Evolutionary conservation across 164 flowering plant genomes (phyloP).

Genomic region (Platanus orientalis): DNA sequence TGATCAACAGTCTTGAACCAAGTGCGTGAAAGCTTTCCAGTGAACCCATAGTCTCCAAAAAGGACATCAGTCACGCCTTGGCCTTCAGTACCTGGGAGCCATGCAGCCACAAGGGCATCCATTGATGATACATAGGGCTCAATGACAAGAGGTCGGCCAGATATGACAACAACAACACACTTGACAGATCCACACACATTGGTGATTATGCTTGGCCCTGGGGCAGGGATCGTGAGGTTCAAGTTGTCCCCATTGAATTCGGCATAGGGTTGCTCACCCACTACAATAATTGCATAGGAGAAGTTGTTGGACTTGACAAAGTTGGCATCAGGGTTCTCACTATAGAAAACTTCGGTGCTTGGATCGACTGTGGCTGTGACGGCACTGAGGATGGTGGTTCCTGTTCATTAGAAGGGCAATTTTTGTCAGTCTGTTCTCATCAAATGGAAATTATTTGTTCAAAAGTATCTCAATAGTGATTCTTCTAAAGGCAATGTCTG

Average conservation of each 20-base stretch:
- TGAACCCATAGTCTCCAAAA: conserved; percentile 25
- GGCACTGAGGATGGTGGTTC: conserved; percentile 21
- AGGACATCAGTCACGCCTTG: conserved; percentile 26
- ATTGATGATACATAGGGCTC: conserved; percentile 17
- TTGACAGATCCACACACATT: conserved; percentile 19
- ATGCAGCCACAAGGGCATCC: conserved; percentile 24
- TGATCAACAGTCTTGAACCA: conserved; percentile 5
- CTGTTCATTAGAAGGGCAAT: conserved; percentile 4
- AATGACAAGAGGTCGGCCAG: conserved; percentile 24
- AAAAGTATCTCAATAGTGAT: no score
- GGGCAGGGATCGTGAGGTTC: conserved; percentile 16
- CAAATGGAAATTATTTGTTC: background rate
- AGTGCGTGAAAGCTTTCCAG: conserved; percentile 20
- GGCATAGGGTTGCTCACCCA: conserved; percentile 24
- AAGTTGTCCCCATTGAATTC: conserved; percentile 17
- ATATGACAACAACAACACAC: conserved; percentile 15
- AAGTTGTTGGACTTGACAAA: conserved; percentile 17
- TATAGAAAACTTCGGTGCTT: conserved; percentile 15
- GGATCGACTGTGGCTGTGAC: conserved; percentile 16
- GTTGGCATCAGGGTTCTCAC: conserved; percentile 14
- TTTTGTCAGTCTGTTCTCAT: background rate
- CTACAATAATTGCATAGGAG: conserved; percentile 24
- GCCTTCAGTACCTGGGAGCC: conserved; percentile 26
- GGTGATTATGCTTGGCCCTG: conserved; percentile 15
- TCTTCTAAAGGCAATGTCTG: no score